Evolutionary conservation across 169 alveolate species (phyloP).

Genomic region (Plasmodium malariae): DNA sequence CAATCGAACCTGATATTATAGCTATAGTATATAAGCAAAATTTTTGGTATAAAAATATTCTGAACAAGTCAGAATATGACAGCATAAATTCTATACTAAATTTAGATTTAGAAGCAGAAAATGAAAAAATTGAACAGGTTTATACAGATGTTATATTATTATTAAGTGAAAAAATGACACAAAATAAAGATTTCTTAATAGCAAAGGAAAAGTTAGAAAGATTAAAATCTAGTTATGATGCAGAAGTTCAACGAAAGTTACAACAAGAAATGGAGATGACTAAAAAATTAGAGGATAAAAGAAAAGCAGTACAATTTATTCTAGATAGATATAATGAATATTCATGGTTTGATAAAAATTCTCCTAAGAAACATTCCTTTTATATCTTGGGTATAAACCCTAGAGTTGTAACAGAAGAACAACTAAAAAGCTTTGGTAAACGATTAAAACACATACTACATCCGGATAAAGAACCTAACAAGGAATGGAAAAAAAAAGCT

Average conservation of each 20-base stretch:
- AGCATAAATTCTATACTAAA: constrained; percentile 68
- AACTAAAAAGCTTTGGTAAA: constrained; percentile 78
- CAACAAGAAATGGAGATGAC: constrained; percentile 81
- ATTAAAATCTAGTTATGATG: constrained; percentile 73
- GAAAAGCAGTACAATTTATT: constrained; percentile 81
- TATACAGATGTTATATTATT: constrained; percentile 45
- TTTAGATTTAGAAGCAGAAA: constrained; percentile 47
- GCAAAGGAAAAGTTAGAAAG: constrained; percentile 77
- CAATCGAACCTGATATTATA: constrained; percentile 39
- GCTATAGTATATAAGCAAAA: constrained; percentile 55
- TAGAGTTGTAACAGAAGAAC: constrained; percentile 71
- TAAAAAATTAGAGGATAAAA: constrained; percentile 73
- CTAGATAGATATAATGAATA: constrained; percentile 80
- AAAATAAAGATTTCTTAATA: constrained; percentile 45
- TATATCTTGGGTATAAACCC: constrained; percentile 84
- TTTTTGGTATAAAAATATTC: constrained; percentile 57
- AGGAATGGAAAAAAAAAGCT: constrained; percentile 83
- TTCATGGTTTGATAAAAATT: constrained; percentile 75
- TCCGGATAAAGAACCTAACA: constrained; percentile 86
- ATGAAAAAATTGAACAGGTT: constrained; percentile 22
- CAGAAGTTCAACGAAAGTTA: constrained; percentile 78
- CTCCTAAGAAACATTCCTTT: constrained; percentile 79
- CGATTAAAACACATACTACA: constrained; percentile 83
- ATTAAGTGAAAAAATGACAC: constrained; percentile 58
- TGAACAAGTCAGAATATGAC: constrained; percentile 74